Percentiles rank a stretch among this genome's conserved stretches.
These are phyloP conservation scores for Ceriops decandra DNA, from an alignment of 345 rosid genomes.

Conservation along the genomic window DNA sequence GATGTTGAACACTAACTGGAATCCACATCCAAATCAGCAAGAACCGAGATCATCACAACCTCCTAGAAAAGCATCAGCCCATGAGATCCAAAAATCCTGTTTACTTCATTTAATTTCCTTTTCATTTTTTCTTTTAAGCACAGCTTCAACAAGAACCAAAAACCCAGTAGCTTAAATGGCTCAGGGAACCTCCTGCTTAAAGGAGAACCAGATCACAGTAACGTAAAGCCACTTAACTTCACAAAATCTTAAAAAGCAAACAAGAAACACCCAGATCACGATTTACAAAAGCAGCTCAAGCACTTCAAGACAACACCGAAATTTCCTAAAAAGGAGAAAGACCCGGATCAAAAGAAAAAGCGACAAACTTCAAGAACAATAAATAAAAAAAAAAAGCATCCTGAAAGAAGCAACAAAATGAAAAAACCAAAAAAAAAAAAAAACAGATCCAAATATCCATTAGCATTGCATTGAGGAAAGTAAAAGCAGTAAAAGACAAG, in stretches of 20 bases:
- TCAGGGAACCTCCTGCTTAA: neutral
- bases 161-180: neutral
- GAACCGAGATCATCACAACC: neutral
- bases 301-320: conserved; percentile 12
- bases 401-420: neutral
- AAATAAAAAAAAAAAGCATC: no score
- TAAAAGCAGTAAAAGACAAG: neutral
- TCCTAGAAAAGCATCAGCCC: neutral
- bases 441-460: neutral
- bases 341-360: conserved; percentile 20
- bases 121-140: neutral
- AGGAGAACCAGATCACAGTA: conserved; percentile 24
- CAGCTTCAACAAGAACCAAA: conserved; percentile 3
- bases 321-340: conserved; percentile 11
- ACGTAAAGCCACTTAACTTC: conserved; percentile 2
- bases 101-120: neutral
- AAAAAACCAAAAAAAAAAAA: neutral
- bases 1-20: neutral
- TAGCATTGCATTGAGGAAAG: neutral
- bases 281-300: neutral
- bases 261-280: conserved; percentile 17
- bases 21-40: conserved; percentile 8
- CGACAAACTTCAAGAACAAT: neutral
- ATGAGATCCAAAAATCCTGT: neutral
- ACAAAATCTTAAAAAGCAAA: conserved; percentile 10